Evolutionary conservation across 179 eudicot species (phyloP).

Genomic region (Vitellaria paradoxa): DNA sequence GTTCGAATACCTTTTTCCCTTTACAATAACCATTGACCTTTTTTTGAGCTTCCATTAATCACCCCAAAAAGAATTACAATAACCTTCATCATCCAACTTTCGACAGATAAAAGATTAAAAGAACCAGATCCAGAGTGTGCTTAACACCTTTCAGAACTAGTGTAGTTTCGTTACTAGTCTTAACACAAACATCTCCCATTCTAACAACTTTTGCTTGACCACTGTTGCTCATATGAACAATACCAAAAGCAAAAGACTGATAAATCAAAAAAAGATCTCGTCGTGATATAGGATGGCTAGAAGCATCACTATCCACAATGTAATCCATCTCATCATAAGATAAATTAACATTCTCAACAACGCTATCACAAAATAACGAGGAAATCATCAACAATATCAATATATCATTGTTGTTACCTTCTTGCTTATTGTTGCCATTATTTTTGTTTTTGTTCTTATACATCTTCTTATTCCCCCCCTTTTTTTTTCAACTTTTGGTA

Average conservation of each 20-base stretch:
- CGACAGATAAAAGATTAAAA: background rate
- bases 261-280: too few relatives aligned
- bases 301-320: background rate
- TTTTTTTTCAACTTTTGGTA: background rate
- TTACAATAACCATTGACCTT: background rate
- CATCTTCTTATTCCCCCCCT: background rate
- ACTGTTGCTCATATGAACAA: background rate
- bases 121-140: too few relatives aligned
- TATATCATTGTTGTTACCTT: too few relatives aligned
- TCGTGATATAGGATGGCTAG: too few relatives aligned
- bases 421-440: too few relatives aligned
- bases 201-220: background rate
- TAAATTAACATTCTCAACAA: too few relatives aligned
- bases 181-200: background rate
- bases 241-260: background rate
- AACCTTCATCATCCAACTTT: too few relatives aligned
- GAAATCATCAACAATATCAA: too few relatives aligned
- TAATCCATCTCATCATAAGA: background rate
- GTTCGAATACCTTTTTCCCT: too few relatives aligned
- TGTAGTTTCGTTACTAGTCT: background rate
- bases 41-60: background rate
- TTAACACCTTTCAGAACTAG: too few relatives aligned
- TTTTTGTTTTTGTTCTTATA: too few relatives aligned
- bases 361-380: background rate
- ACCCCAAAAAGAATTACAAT: background rate